Conservation (phyloP, 1,284 basidiomycete species). For the Pseudozyma thailandica region DNA sequence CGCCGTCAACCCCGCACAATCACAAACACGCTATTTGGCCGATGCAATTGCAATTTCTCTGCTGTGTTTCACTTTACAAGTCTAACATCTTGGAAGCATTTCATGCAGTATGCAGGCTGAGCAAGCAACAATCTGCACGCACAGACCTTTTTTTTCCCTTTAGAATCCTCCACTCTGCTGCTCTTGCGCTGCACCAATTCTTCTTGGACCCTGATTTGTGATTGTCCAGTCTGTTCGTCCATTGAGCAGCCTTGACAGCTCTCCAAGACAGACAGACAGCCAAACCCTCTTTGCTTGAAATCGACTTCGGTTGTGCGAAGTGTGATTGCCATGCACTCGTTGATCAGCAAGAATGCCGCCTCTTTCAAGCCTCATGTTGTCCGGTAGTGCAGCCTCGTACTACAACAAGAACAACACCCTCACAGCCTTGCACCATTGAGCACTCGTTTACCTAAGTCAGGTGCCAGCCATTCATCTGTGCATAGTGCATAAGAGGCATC, state of each 20-base stretch:
- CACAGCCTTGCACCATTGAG: too few species aligned
- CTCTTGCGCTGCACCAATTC: background rate
- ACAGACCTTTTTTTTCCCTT: constrained; percentile 1
- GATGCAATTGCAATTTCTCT: background rate
- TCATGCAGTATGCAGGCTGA: constrained; percentile 23
- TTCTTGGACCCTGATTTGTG: constrained; percentile 9
- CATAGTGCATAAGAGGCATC: background rate
- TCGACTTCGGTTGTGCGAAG: background rate
- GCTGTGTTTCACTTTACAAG: background rate
- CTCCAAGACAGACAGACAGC: too few species aligned
- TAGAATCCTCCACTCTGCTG: background rate
- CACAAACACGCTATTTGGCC: too few species aligned
- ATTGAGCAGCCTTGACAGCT: background rate
- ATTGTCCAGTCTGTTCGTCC: background rate
- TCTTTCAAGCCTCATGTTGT: too few species aligned
- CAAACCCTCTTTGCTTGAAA: too few species aligned
- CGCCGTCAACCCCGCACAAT: too few species aligned
- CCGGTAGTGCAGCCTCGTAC: too few species aligned
- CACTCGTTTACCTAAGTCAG: constrained; percentile 2
- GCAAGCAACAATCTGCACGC: constrained; percentile 25
- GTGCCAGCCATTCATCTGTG: background rate
- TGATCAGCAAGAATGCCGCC: constrained; percentile 25
- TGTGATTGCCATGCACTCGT: constrained; percentile 11
- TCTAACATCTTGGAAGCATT: constrained; percentile 3
- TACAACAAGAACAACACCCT: too few species aligned